phyloP scores from a whole-genome alignment of 257 asterid genomes.

The Solanum verrucosum region DNA sequence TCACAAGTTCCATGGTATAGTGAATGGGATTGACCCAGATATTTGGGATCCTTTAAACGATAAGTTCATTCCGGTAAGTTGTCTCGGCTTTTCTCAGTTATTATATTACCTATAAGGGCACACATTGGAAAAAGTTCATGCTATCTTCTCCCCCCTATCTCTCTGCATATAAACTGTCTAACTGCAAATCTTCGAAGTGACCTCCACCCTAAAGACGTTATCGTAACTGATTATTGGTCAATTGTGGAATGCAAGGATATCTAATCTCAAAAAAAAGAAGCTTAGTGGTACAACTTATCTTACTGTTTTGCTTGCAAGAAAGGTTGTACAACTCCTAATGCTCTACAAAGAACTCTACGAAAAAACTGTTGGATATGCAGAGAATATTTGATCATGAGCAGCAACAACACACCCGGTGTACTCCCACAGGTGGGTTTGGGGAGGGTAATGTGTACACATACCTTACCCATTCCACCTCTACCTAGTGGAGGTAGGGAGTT shows the following conservation, averaged over 20 bases:
- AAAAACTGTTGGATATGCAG: not conserved
- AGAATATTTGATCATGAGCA: not conserved
- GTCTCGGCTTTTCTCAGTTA: slow-evolving; percentile 4
- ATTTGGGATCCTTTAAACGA: slow-evolving; percentile 98
- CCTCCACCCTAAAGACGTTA: not conserved
- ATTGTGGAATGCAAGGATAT: not conserved
- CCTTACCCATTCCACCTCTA: not conserved
- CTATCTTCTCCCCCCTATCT: not conserved
- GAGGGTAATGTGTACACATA: not conserved
- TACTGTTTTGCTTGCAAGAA: not conserved
- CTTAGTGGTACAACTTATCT: not conserved
- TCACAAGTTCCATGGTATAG: slow-evolving; percentile 88
- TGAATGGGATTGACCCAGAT: slow-evolving; percentile 96
- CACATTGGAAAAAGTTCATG: not conserved
- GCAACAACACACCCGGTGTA: not conserved
- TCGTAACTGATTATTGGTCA: not conserved
- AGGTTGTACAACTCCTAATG: not conserved
- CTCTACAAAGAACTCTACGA: not conserved
- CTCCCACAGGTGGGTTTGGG: not conserved
- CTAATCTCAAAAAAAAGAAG: not conserved
- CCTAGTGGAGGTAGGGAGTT: not conserved
- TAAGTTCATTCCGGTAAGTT: slow-evolving; percentile 79
- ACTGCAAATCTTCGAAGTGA: not conserved
- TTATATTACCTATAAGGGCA: not conserved
- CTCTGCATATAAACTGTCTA: not conserved